Percentiles rank a stretch among this genome's conserved stretches.
These are phyloP conservation scores for Hyaloscypha bicolor DNA, from an alignment of 495 filamentous ascomycete species.

Conservation along the genomic window DNA sequence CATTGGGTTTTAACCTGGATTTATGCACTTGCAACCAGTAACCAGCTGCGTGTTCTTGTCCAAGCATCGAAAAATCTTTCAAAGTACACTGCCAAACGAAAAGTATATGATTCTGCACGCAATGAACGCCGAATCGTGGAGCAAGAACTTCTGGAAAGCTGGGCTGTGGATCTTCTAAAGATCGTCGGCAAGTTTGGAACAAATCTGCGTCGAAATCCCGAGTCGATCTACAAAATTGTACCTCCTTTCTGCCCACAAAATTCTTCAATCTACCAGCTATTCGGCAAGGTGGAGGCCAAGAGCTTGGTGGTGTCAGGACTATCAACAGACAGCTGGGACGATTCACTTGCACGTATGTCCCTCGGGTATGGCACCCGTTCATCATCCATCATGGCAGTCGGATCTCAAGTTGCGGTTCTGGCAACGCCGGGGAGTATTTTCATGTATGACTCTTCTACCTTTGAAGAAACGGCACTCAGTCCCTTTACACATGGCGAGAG, in stretches of 20 bases:
- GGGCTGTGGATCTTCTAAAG: background rate
- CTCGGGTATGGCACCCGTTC: background rate
- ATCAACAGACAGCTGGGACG: background rate
- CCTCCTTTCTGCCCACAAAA: constrained; percentile 1
- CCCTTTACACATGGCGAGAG: background rate
- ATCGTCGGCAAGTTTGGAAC: constrained; percentile 1
- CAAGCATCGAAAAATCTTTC: background rate
- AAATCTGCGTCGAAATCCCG: background rate
- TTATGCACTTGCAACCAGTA: background rate
- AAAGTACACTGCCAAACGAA: background rate
- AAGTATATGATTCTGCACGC: background rate
- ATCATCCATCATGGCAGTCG: background rate
- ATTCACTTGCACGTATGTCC: background rate
- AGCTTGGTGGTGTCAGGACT: background rate
- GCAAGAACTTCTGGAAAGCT: background rate
- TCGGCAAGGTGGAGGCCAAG: background rate
- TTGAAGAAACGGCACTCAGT: background rate
- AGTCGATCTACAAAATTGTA: background rate
- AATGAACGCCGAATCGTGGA: background rate
- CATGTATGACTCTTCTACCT: background rate
- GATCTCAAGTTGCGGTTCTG: background rate
- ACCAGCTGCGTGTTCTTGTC: background rate
- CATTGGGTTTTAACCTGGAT: constrained; percentile 3
- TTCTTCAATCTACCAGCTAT: background rate
- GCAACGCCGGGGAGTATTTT: background rate